phyloP scores from a whole-genome alignment of 495 filamentous ascomycete genomes.

The Daldinia loculata region DNA sequence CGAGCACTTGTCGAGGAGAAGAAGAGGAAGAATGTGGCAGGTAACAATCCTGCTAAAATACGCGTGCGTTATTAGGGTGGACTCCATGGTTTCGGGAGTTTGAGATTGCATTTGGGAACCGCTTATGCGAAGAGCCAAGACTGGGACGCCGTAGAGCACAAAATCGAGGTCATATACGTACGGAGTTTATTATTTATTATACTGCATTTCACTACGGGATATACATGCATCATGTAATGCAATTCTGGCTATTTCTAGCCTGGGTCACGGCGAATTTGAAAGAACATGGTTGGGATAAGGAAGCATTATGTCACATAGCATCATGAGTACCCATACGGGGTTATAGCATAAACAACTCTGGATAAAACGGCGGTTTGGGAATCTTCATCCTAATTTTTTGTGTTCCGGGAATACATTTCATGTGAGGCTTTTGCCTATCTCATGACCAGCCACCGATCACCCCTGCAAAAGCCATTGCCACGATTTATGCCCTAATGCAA shows the following conservation, averaged over 20 bases:
- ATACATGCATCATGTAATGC: conserved; percentile 17
- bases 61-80: conserved; percentile 5
- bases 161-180: conserved; percentile 33
- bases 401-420: conserved; percentile 45
- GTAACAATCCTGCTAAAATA: background rate
- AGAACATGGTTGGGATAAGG: conserved; percentile 1
- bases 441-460: conserved; percentile 34
- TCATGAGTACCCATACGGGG: conserved; percentile 10
- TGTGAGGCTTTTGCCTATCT: conserved; percentile 38
- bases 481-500: conserved; percentile 51
- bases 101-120: conserved; percentile 30
- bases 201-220: conserved; percentile 15
- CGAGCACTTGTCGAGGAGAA: background rate
- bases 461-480: conserved; percentile 42
- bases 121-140: conserved; percentile 12
- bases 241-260: conserved; percentile 22
- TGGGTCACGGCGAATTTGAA: conserved; percentile 37
- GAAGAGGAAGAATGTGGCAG: background rate
- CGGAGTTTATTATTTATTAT: conserved; percentile 28
- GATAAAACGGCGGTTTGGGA: conserved; percentile 34
- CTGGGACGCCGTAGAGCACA: conserved; percentile 26
- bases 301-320: conserved; percentile 31
- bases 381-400: conserved; percentile 45
- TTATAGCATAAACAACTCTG: background rate
- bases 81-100: conserved; percentile 11